Evolutionary conservation across 2,329 filamentous ascomycete genomes (phyloP).

Genomic region (Colletotrichum theobromicola): DNA sequence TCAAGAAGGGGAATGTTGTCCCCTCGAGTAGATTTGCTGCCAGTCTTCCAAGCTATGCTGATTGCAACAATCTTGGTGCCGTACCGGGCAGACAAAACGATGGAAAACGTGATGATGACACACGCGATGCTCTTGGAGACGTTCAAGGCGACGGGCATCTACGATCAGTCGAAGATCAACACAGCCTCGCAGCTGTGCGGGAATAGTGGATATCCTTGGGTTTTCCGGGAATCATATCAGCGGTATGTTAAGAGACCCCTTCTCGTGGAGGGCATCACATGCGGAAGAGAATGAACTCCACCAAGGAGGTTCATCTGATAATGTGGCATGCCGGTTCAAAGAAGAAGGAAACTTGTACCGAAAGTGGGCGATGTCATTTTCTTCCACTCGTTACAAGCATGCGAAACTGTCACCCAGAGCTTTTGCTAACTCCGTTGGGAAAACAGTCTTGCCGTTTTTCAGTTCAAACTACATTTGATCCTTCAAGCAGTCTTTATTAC

Average conservation of each 20-base stretch:
- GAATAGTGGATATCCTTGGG: background rate
- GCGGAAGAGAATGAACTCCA: background rate
- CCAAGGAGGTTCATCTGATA: background rate
- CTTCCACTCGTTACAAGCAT: background rate
- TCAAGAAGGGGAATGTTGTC: background rate
- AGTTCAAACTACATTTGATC: slow-evolving; percentile 13
- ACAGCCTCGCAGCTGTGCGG: background rate
- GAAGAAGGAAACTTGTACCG: background rate
- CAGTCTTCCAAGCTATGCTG: slow-evolving; percentile 4
- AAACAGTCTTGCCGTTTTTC: slow-evolving; percentile 8
- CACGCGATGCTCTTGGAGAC: slow-evolving; percentile 8
- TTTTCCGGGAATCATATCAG: slow-evolving; percentile 8
- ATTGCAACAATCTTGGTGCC: slow-evolving; percentile 6
- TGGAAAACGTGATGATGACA: slow-evolving; percentile 10
- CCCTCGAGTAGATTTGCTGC: background rate
- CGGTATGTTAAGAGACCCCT: background rate
- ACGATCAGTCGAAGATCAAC: slow-evolving; percentile 3
- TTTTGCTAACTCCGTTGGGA: background rate
- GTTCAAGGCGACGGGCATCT: background rate
- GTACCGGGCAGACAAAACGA: slow-evolving; percentile 4
- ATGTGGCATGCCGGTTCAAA: background rate
- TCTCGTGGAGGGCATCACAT: background rate
- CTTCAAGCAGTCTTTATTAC: slow-evolving; percentile 14
- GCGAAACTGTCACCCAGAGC: background rate
- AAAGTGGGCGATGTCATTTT: background rate